Base-by-base conservation (phyloP, 2,329 filamentous ascomycete genomes). In the Aureobasidium sp. region DNA sequence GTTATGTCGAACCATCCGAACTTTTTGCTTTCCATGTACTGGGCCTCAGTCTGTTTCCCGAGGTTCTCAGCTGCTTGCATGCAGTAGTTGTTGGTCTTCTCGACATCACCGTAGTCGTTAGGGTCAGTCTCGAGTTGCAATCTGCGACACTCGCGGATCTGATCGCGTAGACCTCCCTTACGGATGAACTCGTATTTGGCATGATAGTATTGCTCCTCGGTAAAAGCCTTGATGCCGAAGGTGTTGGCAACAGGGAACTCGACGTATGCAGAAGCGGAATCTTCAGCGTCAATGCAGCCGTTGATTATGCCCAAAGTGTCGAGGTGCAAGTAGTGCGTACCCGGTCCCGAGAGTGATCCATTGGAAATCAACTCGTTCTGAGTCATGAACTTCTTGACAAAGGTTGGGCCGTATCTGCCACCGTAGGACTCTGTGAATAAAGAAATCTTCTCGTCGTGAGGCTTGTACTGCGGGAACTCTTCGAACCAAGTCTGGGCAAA, bases 391-490 rank as follows among this genome's bases (percentile, higher is more conserved):
- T 83, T 78, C 60, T 78, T 75, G 71, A 77, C 82, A 70, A 84
- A 84, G 21, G 77, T 73, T 8, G 79, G 79, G 2, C 69, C 68
- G 25, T 68, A 68, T 65, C 37, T 79, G 45, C 79, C 77, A 19
- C 87, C 87, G 68, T 89, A 90, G 67, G 84, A 86, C 69, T 90
- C 85, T 0, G 84, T 80, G 63, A 87, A 88, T 4, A 89, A 73
- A 65, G 85, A 84, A 57, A 89, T 78, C 6, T 66, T 65, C 59
- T 70, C 67, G 5, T 82, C 82, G 19, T 84, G 72, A 1, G 76
- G 71, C 62, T 70, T 70, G 63, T 70, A 70, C 11, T 65, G 53
- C 0, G 69, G 69, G 23, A 71, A 70, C 60, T 70, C 67, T 45
- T 69, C 74, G 29, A 87, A 71, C 67, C 65, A 70, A 1, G 67